These are phyloP conservation scores for Tremella yokohamensis DNA, from an alignment of 768 basidiomycete genomes.

Conservation along the genomic window DNA sequence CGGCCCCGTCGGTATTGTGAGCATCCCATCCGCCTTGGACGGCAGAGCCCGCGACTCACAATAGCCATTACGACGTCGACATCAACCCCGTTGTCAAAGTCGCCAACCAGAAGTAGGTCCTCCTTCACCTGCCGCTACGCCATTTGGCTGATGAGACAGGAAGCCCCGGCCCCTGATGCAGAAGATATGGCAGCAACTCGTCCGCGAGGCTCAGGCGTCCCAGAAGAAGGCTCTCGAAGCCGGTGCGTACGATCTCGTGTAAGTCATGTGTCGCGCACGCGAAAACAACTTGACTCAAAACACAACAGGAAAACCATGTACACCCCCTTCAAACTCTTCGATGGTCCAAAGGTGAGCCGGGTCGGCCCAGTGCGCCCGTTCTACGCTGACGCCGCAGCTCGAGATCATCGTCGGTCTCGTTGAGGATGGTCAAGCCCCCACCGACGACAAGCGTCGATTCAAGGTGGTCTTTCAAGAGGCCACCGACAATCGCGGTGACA, in stretches of 20 bases:
- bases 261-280: slow-evolving; percentile 8
- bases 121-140: too few species aligned
- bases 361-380: background rate
- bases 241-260: slow-evolving; percentile 38
- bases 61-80: slow-evolving; percentile 49
- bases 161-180: background rate
- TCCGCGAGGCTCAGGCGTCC: slow-evolving; percentile 21
- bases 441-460: slow-evolving; percentile 41
- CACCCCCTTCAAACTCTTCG: slow-evolving; percentile 33
- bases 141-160: background rate
- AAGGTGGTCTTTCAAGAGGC: slow-evolving; percentile 42
- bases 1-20: slow-evolving; percentile 1
- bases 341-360: slow-evolving; percentile 19
- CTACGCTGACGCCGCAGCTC: slow-evolving; percentile 14
- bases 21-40: background rate
- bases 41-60: background rate
- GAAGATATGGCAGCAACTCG: background rate
- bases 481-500: slow-evolving; percentile 11
- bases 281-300: background rate
- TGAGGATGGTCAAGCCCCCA: slow-evolving; percentile 34
- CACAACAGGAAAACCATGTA: slow-evolving; percentile 43
- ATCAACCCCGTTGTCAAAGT: slow-evolving; percentile 49
- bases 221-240: slow-evolving; percentile 32
- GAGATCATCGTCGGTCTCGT: slow-evolving; percentile 36
- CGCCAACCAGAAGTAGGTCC: slow-evolving; percentile 41